Evolutionary conservation across 2,329 filamentous ascomycete genomes (phyloP).

Genomic region (Calonectria hawksworthii): DNA sequence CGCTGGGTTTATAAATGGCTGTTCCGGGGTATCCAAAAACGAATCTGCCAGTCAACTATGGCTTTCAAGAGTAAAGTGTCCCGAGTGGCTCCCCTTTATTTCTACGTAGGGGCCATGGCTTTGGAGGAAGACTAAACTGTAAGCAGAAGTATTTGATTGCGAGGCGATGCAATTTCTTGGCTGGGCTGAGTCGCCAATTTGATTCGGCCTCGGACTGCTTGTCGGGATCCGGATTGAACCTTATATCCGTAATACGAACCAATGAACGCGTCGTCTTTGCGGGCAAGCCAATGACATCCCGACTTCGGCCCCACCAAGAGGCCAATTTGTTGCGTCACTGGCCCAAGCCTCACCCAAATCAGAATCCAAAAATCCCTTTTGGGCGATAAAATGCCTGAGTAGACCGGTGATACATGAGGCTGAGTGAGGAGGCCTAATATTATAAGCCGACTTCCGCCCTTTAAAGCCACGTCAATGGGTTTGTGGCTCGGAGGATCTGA

Average conservation of each 20-base stretch:
- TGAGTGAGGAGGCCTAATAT: too few species aligned
- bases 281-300: background rate
- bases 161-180: background rate
- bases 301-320: background rate
- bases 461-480: too few species aligned
- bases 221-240: background rate
- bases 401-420: too few species aligned
- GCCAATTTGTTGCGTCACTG: background rate
- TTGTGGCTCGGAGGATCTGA: too few species aligned
- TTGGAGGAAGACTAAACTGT: background rate
- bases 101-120: too few species aligned
- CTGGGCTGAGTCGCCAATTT: background rate
- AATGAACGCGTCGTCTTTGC: background rate
- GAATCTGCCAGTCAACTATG: background rate
- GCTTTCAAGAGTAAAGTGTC: background rate
- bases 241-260: background rate
- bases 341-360: background rate
- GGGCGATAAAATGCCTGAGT: too few species aligned
- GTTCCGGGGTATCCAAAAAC: background rate
- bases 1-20: background rate
- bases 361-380: too few species aligned
- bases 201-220: background rate
- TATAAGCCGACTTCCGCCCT: too few species aligned
- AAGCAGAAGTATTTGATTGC: background rate
- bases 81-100: background rate